phyloP scores from a whole-genome alignment of 2,329 filamentous ascomycete genomes.

The Penicillium griseofulvum region DNA sequence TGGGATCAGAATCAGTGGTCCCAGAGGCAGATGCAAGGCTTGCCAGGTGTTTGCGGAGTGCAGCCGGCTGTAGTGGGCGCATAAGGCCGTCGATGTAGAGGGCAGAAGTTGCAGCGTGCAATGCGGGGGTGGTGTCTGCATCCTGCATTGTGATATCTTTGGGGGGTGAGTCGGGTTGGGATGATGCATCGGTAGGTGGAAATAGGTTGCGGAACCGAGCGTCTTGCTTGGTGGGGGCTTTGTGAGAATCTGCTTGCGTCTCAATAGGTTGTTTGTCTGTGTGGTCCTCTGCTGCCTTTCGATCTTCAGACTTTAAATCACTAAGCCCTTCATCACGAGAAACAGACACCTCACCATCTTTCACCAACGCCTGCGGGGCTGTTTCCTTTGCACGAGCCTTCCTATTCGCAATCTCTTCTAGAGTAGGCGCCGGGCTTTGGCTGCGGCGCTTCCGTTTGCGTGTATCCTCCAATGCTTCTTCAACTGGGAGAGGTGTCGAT shows the following conservation, averaged over 20 bases:
- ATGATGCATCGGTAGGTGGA: constrained; percentile 27
- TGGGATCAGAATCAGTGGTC: constrained; percentile 52
- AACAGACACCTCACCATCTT: constrained; percentile 28
- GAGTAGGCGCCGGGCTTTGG: constrained; percentile 57
- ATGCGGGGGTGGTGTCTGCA: constrained; percentile 53
- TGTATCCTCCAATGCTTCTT: constrained; percentile 51
- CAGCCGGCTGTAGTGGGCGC: constrained; percentile 71
- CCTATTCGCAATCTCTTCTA: constrained; percentile 56
- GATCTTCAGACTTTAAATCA: constrained; percentile 21
- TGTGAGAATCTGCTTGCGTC: neutral
- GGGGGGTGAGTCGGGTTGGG: constrained; percentile 27
- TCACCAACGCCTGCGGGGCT: constrained; percentile 27
- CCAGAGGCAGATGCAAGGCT: constrained; percentile 63
- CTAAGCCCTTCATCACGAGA: constrained; percentile 9
- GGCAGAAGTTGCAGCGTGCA: constrained; percentile 70
- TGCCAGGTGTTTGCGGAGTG: constrained; percentile 67
- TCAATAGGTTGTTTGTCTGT: constrained; percentile 7
- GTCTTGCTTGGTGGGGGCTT: constrained; percentile 34
- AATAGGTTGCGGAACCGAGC: constrained; percentile 53
- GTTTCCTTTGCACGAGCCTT: constrained; percentile 52
- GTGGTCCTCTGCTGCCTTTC: constrained; percentile 14
- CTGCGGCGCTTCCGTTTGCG: constrained; percentile 68
- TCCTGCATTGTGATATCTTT: constrained; percentile 33
- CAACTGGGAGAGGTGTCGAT: constrained; percentile 29
- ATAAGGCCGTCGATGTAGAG: constrained; percentile 90